Base-by-base conservation (phyloP, 2,329 filamentous ascomycete genomes). In the Ophiostoma sp. region DNA sequence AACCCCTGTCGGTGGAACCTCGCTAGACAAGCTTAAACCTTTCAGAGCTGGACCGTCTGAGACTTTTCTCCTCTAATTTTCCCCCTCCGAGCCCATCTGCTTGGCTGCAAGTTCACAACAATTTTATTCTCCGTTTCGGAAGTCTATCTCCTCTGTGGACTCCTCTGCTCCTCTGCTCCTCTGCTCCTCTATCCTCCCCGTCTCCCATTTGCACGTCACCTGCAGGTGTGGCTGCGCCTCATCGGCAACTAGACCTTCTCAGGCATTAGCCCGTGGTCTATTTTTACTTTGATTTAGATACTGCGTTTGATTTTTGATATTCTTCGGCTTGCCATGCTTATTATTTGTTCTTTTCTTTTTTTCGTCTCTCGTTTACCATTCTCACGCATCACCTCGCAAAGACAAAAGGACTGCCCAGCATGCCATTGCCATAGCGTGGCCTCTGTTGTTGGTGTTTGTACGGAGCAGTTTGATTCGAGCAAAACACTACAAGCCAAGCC, bases 161-260 rank as follows among this genome's bases (percentile, higher is more conserved):
- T 18, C 8, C 12, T 44, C 16, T 52, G 16, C 4, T 14, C 47
- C n/a, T n/a, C n/a, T n/a, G n/a, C n/a, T n/a, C n/a, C n/a, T n/a
- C n/a, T n/a, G n/a, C n/a, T 52, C 49, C 27, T 27, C n/a, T 52
- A 7, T 55, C 2, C 49, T 12, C 18, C 1, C 27, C 27, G 27
- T 27, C 27, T 27, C 27, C 27, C 27, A 27, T 27, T 27, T 27
- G 27, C 27, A 27, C 27, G 27, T 27, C 27, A 27, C 27, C 27
- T 27, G 27, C 27, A 55, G 49, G 49, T 55, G n/a, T 36, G 49
- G 49, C 49, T 55, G n/a, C 49, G 49, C 49, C 49, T 55, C 49
- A 9, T 11, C 49, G 18, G 18, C n/a, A 36, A 18, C 49, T 55
- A 55, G 49, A 11, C 49, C 49, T 27, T 3, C n/a, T 55, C n/a